Evolutionary conservation across 2,329 filamentous ascomycete species (phyloP), one percentile per base, ranked within the genome.

Genomic region (Thelonectria rubi): DNA sequence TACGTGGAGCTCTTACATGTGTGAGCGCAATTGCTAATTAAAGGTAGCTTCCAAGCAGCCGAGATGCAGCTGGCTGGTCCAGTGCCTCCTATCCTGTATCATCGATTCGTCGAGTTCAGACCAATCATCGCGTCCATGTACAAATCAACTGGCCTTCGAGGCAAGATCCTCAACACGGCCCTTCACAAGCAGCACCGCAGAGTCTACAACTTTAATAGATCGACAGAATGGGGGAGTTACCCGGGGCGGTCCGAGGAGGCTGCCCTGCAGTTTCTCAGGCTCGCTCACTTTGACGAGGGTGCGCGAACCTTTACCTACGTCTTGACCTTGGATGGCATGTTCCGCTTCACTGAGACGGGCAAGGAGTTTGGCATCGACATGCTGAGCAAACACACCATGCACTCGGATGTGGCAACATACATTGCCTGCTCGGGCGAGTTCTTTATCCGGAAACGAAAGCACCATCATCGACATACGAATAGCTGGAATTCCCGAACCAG

Each of bases 281-380:
- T 97, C 71, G 91, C 88, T 0, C 93, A 97, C 71, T 94, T 91
- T 73, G 93, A 94, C 71, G 86, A 95, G 70, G 94, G 93, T 17
- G 91, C 91, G 1, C 88, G 93, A 12, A 87, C 96, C 58, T 97
- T 95, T 73, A 98, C 94, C 20, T 98, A 97, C 69, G 90, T 97
- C 24, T 81, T 98, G 20, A 97, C 93, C 0, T 84, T 97, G 7
- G 94, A 98, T 72, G 91, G 90, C 5, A 83, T 94, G 55, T 86
- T 96, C 73, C 90, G 93, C 47, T 97, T 97, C 78, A 97, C 94
- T 1, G 94, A 97, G 77, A 98, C 94, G 0, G 94, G 94, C 30
- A 95, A 95, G 70, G 94, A 97, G 72, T 97, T 97, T 62, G 93
- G 94, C 54, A 93, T 98, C 71, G 94, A 97, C 78, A 82, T 97